A percentile compares a stretch with the other conserved stretches of the same genome.
These are phyloP conservation scores for Solanum clarkiae DNA, from an alignment of 257 asterid species.

Conservation along the genomic window DNA sequence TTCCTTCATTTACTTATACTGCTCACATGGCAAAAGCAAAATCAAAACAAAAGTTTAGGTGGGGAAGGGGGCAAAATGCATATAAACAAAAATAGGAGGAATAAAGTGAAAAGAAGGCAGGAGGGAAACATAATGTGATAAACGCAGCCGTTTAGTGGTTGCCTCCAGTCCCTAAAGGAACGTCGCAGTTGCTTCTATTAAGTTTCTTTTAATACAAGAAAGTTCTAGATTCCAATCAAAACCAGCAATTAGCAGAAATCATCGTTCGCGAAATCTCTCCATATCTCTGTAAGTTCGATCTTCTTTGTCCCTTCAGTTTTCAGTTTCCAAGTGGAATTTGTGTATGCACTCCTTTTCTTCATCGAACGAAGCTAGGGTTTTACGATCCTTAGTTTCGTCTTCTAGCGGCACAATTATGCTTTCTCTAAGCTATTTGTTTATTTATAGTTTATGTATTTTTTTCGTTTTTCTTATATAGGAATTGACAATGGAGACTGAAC, in stretches of 20 bases:
- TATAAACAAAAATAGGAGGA: background rate
- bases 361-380: background rate
- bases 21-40: background rate
- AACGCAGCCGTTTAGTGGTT: background rate
- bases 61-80: background rate
- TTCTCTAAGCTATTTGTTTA: background rate
- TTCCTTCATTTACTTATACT: background rate
- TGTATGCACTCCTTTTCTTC: background rate
- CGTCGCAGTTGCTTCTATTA: background rate
- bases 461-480: background rate
- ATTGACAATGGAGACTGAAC: slow-evolving; percentile 51
- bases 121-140: background rate
- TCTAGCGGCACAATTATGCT: background rate
- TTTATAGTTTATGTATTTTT: background rate
- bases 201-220: background rate
- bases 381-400: background rate
- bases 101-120: background rate
- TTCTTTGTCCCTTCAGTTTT: background rate
- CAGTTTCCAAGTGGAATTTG: background rate
- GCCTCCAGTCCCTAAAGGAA: background rate
- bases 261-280: background rate
- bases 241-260: background rate
- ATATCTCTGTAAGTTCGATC: background rate
- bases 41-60: background rate
- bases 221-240: background rate